Base-by-base conservation (phyloP, 805 yeast genomes). In the Lachancea mirantina region DNA sequence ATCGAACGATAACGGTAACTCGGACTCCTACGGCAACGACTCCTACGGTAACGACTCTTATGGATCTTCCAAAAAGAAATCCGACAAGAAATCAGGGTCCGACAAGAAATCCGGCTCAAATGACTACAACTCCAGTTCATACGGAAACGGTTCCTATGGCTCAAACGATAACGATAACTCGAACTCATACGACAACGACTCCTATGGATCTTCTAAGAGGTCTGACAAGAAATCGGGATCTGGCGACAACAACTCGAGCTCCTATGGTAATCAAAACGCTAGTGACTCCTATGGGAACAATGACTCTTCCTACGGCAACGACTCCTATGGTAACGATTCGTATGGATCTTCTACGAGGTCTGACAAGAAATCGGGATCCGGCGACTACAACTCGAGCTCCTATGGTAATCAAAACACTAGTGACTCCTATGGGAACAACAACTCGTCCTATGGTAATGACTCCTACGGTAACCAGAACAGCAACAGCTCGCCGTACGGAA, bases 71-170 rank as follows among this genome's bases (percentile, higher is more conserved):
- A 39, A 36, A 27, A 25, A 28, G 26, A 40, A 38, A 29, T 48
- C 46, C 43, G 39, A 41, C 23, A 28, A 13, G 18, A 21, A 4
- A 19, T 19, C 22, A 23, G 30, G 4, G 15, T 19, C 11, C 10
- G 32, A 10, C 21, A 49, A 47, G 28, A 49, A 55, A 16, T 35
- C 40, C 33, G 22, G 17, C 28, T 23, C 25, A 5, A 19, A 27
- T 14, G 34, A 28, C 5, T 11, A 47, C 42, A 42, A 48, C 36
- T 36, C 46, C 10, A 35, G 39, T 23, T 38, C 44, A 6, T 43
- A 44, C 32, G 50, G 54, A 10, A 33, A 41, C 34, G 35, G 44
- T 27, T 49, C 56, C 25, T 52, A 49, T 40, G 60, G 60, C 23
- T 40, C 48, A 13, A 38, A 36, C 32, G 36, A 37, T 27, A 49